Conservation (phyloP, 176 grass and related monocot genomes). For the Musa schizocarpa region DNA sequence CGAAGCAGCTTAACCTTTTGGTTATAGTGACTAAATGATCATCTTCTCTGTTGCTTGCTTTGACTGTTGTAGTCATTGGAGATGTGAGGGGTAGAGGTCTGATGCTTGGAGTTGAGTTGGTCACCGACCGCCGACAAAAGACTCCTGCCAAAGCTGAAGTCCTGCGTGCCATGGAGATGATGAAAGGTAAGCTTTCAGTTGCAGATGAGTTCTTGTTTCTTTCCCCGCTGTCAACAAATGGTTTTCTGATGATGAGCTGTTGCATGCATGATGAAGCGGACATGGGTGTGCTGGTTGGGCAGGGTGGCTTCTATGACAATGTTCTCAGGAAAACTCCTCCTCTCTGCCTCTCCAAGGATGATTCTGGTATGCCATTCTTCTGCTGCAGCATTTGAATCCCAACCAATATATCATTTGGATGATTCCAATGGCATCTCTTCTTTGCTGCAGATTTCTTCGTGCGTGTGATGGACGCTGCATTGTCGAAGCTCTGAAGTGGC, state of each 20-base stretch:
- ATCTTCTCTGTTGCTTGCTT: neutral
- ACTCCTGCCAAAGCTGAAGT: conserved; percentile 76
- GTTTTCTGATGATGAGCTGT: neutral
- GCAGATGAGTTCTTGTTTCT: neutral
- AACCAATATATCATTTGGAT: neutral
- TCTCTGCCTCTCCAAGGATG: conserved; percentile 72
- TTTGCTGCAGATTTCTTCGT: conserved; percentile 35
- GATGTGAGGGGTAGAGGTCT: conserved; percentile 86
- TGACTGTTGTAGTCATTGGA: conserved; percentile 43
- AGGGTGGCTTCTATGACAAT: conserved; percentile 20
- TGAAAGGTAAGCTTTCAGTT: conserved; percentile 55
- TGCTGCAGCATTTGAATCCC: no score
- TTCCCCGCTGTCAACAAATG: neutral
- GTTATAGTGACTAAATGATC: neutral
- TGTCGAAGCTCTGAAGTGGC: conserved; percentile 62
- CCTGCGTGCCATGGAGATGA: conserved; percentile 47
- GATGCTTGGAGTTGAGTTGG: conserved; percentile 85
- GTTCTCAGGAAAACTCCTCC: conserved; percentile 85
- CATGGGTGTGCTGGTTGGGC: conserved; percentile 80
- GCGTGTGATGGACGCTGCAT: conserved; percentile 58
- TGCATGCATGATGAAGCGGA: conserved; percentile 28
- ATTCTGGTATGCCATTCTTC: conserved; percentile 34
- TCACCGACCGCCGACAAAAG: conserved; percentile 67
- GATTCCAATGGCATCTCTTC: neutral
- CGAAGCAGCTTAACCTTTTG: neutral